These are phyloP conservation scores for Hygrocybe punicea DNA, from an alignment of 768 basidiomycete species.

Conservation along the genomic window DNA sequence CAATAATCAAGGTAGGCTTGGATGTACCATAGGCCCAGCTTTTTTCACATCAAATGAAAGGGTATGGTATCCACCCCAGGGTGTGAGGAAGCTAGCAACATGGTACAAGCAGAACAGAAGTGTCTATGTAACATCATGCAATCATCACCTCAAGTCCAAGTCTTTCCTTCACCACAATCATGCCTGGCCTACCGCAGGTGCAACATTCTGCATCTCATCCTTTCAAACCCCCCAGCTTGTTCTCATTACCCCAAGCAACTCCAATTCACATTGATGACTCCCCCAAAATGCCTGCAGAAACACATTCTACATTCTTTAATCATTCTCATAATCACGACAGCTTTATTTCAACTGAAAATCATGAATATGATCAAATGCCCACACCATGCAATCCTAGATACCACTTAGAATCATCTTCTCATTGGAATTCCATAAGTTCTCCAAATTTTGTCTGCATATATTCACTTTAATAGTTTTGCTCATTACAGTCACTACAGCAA, in stretches of 20 bases:
- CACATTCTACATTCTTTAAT: background rate
- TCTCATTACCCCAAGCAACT: background rate
- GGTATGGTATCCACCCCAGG: too few species aligned
- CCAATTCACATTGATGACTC: background rate
- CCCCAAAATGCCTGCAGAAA: background rate
- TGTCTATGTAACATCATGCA: too few species aligned
- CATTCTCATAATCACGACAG: background rate
- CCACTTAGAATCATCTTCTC: background rate
- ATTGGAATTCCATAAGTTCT: background rate
- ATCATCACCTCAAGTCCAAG: too few species aligned
- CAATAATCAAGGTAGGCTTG: too few species aligned
- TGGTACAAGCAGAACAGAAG: too few species aligned
- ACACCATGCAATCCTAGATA: background rate
- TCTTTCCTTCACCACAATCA: too few species aligned
- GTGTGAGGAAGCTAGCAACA: too few species aligned
- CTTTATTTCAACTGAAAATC: background rate
- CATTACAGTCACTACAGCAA: background rate
- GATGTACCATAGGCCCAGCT: too few species aligned
- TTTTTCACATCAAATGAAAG: too few species aligned
- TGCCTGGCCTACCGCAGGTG: background rate
- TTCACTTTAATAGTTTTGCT: background rate
- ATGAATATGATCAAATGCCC: background rate
- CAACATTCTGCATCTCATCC: background rate
- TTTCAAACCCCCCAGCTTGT: background rate
- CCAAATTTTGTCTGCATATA: background rate